Evolutionary conservation across 371 early-diverging fungal genomes (phyloP), one percentile per base, ranked within the genome.

Genomic region (Mucor sp.): DNA sequence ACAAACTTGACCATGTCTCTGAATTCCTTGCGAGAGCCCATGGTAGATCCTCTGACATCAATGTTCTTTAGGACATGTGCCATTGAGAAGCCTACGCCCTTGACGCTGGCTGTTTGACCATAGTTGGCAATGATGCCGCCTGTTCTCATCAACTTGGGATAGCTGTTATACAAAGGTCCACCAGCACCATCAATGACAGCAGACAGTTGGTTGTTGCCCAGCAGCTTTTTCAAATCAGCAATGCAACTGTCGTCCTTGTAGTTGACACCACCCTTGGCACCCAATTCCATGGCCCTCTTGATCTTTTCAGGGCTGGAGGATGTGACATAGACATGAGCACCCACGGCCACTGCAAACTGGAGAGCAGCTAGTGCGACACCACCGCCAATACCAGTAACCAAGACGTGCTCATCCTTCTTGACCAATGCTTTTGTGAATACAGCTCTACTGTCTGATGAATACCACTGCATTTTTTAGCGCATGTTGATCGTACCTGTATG

Each of bases 351-450:
- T 21, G 87, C 85, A 68, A 92, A 89, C 60, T 87, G 86, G 37
- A 92, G 71, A 5, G 90, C 90, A 70, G 84, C 79, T 30, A 91
- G 67, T 0, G 93, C 93, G 37, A 92, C 93, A 60, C 93, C 93
- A 48, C 92, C 92, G 21, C 87, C 90, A 70, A 92, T 91, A 37
- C 93, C 93, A 25, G 91, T 86, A 53, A 92, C 80, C n/a, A 92
- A 71, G 3, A 92, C 88, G 69, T 85, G 82, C 21, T 87, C 83
- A 9, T 84, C 90, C 17, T 74, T 69, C 58, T 71, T 67, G 23
- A 90, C 85, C 25, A 83, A 67, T 2, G 84, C 90, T 55, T 88
- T 88, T 19, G 88, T 86, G 48, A 89, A 87, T 4, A 81, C 60
- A 15, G 87, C 89, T 53, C 88, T 79, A 58, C 2, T 50, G 21